These are phyloP conservation scores for Amborella trichopoda DNA, from an alignment of 164 flowering plant genomes.

Conservation along the genomic window DNA sequence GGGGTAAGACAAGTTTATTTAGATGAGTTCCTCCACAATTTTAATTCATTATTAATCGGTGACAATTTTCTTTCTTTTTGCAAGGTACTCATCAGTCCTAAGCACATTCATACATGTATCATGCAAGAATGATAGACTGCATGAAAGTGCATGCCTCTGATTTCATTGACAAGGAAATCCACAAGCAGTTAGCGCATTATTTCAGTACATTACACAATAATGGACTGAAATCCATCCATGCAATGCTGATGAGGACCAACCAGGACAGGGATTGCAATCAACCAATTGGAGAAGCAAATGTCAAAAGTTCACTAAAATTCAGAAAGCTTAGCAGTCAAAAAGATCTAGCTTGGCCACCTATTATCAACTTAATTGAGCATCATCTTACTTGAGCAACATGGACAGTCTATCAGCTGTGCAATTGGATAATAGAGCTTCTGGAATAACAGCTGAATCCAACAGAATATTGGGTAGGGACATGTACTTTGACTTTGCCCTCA, in stretches of 20 bases:
- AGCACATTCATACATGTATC: too few relatives aligned
- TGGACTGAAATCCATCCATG: neutral
- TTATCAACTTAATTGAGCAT: neutral
- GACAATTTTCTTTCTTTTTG: too few relatives aligned
- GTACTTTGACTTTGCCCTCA: slow-evolving; percentile 57
- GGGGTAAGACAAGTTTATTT: too few relatives aligned
- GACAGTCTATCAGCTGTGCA: slow-evolving; percentile 63
- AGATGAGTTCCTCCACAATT: too few relatives aligned
- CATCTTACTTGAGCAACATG: slow-evolving; percentile 35
- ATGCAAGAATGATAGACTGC: too few relatives aligned
- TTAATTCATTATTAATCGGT: too few relatives aligned
- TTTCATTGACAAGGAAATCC: too few relatives aligned
- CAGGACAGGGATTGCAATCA: neutral
- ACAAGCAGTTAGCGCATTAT: too few relatives aligned
- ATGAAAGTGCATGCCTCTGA: too few relatives aligned
- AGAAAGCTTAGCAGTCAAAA: neutral
- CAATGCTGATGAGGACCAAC: neutral
- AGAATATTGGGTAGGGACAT: slow-evolving; percentile 93
- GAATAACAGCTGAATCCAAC: slow-evolving; percentile 59
- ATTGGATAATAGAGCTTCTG: slow-evolving; percentile 69
- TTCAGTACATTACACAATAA: neutral
- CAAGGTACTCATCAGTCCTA: too few relatives aligned
- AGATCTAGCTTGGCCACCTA: neutral
- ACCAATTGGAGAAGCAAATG: neutral
- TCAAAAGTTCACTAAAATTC: neutral